Evolutionary conservation across 495 filamentous ascomycete species (phyloP).

Genomic region (Penicillium manginii): DNA sequence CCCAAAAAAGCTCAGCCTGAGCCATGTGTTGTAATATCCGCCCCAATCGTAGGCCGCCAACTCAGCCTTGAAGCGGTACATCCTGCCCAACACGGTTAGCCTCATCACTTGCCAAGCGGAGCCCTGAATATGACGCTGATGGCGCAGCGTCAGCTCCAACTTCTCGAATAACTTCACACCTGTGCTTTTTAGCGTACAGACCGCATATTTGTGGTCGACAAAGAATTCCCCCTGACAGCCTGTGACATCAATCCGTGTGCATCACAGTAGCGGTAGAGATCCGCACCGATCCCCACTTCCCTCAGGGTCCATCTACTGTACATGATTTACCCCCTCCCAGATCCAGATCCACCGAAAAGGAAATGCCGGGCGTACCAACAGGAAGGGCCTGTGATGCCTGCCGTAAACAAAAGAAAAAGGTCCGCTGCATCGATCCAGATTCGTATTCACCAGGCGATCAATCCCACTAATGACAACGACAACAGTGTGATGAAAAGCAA

Average conservation of each 20-base stretch:
- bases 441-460: background rate
- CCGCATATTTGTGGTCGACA: background rate
- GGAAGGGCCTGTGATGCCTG: constrained; percentile 54
- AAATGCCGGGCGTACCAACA: constrained; percentile 57
- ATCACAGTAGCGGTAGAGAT: background rate
- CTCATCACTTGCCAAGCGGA: background rate
- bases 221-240: background rate
- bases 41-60: constrained; percentile 1
- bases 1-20: no score
- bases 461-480: background rate
- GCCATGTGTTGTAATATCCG: background rate
- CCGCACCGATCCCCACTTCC: background rate
- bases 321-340: background rate
- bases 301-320: background rate
- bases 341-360: background rate
- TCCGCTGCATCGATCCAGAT: constrained; percentile 18
- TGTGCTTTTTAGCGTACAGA: background rate
- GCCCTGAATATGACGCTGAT: constrained; percentile 9
- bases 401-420: constrained; percentile 59
- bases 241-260: background rate
- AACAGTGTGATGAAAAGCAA: constrained; percentile 46
- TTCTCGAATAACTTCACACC: constrained; percentile 6
- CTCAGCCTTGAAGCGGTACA: constrained; percentile 20
- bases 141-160: constrained; percentile 8
- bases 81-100: constrained; percentile 24